A percentile compares a stretch with the other conserved stretches of the same genome.
phyloP scores from a whole-genome alignment of 495 filamentous ascomycete species.

The Podospora pseudoanserina region DNA sequence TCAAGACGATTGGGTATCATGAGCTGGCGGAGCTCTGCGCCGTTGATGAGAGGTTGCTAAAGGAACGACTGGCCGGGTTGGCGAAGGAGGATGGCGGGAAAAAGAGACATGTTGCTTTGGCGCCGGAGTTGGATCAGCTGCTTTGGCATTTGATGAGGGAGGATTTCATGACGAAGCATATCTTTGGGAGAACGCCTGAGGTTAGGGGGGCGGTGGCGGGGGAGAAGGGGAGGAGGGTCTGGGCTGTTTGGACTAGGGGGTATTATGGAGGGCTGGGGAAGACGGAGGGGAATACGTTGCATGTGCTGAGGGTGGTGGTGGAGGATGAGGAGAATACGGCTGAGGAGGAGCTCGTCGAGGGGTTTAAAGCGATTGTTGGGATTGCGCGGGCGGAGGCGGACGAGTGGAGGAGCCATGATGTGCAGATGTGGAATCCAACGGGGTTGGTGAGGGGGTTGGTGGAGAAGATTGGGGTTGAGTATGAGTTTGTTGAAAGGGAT shows the following conservation, averaged over 20 bases:
- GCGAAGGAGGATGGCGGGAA: conserved; percentile 3
- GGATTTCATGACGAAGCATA: conserved; percentile 67
- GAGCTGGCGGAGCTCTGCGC: conserved; percentile 57
- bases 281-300: conserved; percentile 61
- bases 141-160: conserved; percentile 86
- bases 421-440: conserved; percentile 53
- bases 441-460: conserved; percentile 33
- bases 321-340: conserved; percentile 48
- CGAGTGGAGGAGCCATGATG: conserved; percentile 42
- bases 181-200: conserved; percentile 49
- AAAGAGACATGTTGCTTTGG: conserved; percentile 58
- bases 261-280: conserved; percentile 50
- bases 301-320: conserved; percentile 74
- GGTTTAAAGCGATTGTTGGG: conserved; percentile 51
- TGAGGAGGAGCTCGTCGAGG: conserved; percentile 49
- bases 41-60: conserved; percentile 53
- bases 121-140: conserved; percentile 69
- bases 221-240: conserved; percentile 53
- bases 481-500: conserved; percentile 44
- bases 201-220: conserved; percentile 65
- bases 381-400: conserved; percentile 38
- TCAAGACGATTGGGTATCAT: conserved; percentile 41
- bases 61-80: conserved; percentile 29
- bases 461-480: conserved; percentile 40
- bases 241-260: conserved; percentile 77